Conservation (phyloP, 257 asterid genomes). For the Fraxinus americana region DNA sequence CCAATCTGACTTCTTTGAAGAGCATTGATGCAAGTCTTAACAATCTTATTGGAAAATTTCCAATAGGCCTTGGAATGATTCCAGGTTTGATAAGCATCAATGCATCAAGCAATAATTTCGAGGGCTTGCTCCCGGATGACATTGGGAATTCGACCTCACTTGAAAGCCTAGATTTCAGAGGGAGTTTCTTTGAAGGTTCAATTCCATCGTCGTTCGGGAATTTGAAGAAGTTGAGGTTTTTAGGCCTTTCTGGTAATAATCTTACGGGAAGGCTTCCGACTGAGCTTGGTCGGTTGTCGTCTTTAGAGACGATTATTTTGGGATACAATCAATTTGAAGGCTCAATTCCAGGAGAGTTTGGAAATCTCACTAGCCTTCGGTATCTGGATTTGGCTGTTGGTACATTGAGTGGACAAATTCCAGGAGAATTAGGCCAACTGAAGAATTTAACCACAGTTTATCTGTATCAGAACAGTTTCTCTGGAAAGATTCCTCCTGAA, state of each 20-base stretch:
- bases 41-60: constrained; percentile 58
- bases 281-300: constrained; percentile 55
- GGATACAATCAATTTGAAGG: constrained; percentile 78
- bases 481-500: constrained; percentile 65
- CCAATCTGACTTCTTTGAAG: constrained; percentile 45
- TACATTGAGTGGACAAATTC: constrained; percentile 59
- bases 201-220: constrained; percentile 61
- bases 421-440: constrained; percentile 59
- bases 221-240: constrained; percentile 55
- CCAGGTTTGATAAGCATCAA: constrained; percentile 44
- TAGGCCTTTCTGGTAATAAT: constrained; percentile 78
- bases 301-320: constrained; percentile 58
- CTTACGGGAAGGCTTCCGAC: constrained; percentile 66
- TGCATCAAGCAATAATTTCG: constrained; percentile 79
- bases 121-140: constrained; percentile 61
- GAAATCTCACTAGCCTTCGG: constrained; percentile 58
- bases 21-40: constrained; percentile 69
- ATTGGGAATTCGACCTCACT: constrained; percentile 48
- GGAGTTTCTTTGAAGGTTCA: constrained; percentile 74
- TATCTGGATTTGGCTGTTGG: constrained; percentile 81
- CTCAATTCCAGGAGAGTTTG: constrained; percentile 62
- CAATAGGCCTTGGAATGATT: constrained; percentile 57
- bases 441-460: constrained; percentile 54
- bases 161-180: constrained; percentile 64
- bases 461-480: constrained; percentile 60